Base-by-base conservation (phyloP, 768 basidiomycete genomes). In the Wakefieldia striispora region DNA sequence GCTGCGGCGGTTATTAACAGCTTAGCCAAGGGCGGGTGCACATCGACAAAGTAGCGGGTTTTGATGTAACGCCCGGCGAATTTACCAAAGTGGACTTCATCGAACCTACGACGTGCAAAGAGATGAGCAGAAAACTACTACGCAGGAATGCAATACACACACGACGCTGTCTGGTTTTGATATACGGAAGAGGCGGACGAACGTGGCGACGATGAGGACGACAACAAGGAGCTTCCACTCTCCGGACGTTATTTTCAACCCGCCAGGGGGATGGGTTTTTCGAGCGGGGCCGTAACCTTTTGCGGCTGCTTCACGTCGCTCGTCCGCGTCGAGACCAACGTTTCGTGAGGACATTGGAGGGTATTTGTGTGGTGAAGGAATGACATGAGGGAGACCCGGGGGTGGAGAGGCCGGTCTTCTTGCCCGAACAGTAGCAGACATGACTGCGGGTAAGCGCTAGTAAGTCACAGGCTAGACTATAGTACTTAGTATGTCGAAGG, bases 71-170 rank as follows among this genome's bases (percentile, higher is more conserved):
- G 90, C 40, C 82, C 78, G 6, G 95, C 93, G 64, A 98, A 98
- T 68, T 97, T 97, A 52, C 95, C 95, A 67, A 98, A 98, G 67
- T 98, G 95, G 0, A 97, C 95, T 68, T 98, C 95, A 65, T 98
- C 95, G 68, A 98, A 98, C 37, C 95, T 97, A 60, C 20, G 53
- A n/a, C 3, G 39, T 4, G 40, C 29, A 27, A 44, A 14, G 13
- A 27, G 24, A 29, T 50, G n/a, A 61, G 50, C 34, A 20, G 26
- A 7, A 34, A n/a, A 27, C 35, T 1, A 31, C 13, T 6, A 7
- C 17, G 40, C 11, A 19, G 39, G 17, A 46, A 47, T 38, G 27
- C 6, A 12, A 11, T 4, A 79, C 91, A 73, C 57, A 95, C 91
- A 99, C 95, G 36, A 99, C 92, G 60, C 92, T 94, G 49, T 83